Conservation (phyloP, 352 stramenopile species). For the Halophytophthora polymorphica region DNA sequence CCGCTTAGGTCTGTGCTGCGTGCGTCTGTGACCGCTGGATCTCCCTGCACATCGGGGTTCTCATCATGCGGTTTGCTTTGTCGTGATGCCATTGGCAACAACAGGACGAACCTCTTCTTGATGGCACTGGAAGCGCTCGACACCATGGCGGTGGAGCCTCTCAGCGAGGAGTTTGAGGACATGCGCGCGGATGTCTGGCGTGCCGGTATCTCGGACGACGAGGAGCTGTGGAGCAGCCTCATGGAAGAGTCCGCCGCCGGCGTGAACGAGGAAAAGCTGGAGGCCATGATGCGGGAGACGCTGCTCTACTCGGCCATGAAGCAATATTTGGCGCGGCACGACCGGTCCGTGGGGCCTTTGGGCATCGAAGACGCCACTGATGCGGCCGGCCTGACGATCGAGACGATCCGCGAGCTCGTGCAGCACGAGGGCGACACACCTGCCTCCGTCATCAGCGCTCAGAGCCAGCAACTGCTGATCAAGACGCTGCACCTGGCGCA, state of each 20-base stretch:
- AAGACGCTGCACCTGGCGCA: conserved; percentile 74
- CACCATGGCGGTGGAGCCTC: conserved; percentile 32
- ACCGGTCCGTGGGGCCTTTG: conserved; percentile 6
- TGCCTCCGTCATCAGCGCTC: conserved; percentile 46
- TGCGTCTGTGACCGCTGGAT: not conserved
- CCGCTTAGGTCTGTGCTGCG: conserved; percentile 39
- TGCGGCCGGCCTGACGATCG: conserved; percentile 40
- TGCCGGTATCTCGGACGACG: conserved; percentile 50
- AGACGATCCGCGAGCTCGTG: conserved; percentile 66
- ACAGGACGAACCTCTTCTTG: conserved; percentile 65
- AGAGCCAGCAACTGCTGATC: conserved; percentile 58
- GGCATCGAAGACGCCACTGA: conserved; percentile 2
- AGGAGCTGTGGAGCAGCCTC: conserved; percentile 54
- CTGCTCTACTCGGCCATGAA: conserved; percentile 64
- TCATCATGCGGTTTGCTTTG: not conserved
- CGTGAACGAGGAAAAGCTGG: conserved; percentile 63
- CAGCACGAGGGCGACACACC: conserved; percentile 36
- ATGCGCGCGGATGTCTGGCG: conserved; percentile 51
- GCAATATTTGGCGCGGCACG: conserved; percentile 37
- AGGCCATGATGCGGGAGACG: conserved; percentile 65
- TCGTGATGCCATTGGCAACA: conserved; percentile 1
- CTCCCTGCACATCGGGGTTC: not conserved
- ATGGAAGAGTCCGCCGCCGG: conserved; percentile 45
- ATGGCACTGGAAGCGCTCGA: conserved; percentile 70
- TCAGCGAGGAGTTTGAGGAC: conserved; percentile 38